Evolutionary conservation across 1,139 yeast species (phyloP), one percentile per base, ranked within the genome.

Genomic region (Diutina rugosa): DNA sequence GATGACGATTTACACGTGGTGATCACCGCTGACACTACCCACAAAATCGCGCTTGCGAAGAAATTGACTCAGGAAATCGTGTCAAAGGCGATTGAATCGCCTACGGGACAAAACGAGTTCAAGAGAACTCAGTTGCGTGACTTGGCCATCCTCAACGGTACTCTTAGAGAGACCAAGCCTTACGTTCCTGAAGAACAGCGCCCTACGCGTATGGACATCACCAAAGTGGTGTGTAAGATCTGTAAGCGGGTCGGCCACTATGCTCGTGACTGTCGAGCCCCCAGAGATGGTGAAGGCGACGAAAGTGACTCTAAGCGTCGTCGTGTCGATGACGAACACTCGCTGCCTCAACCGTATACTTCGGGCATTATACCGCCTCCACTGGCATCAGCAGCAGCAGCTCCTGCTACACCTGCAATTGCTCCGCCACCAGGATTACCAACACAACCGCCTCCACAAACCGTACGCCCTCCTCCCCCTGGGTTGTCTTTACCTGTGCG

Each of bases 91-190:
- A 88, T 93, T 1, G 79, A 85, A 28, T 84, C 96, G 0, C 99
- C 99, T 1, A 93, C 86, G 62, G 97, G 96, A 1, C 95, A 90
- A 66, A 93, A 93, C 69, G 96, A 90, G 61, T 77, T 89, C 68
- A 95, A 95, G 67, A 76, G 97, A 57, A 90, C 87, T 54, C 99
- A 95, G 67, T 76, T 95, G 61, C 78, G 97, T 60, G 97, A 93
- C 64, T 76, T 95, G 63, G 99, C 99, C 0, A 85, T 89, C 16
- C 76, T 93, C 58, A 95, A 93, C 72, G 99, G 99, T 70, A 95
- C 99, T 0, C 76, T 90, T 55, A 78, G 98, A 57, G 96, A 89
- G 64, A 76, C 80, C 1, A 87, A 83, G 85, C 90, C 72, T 72
- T 84, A 68, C 73, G 85, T 68, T 76, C 89, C 32, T 6, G 55